Conservation (phyloP, 768 basidiomycete species). For the Russula foetens region DNA sequence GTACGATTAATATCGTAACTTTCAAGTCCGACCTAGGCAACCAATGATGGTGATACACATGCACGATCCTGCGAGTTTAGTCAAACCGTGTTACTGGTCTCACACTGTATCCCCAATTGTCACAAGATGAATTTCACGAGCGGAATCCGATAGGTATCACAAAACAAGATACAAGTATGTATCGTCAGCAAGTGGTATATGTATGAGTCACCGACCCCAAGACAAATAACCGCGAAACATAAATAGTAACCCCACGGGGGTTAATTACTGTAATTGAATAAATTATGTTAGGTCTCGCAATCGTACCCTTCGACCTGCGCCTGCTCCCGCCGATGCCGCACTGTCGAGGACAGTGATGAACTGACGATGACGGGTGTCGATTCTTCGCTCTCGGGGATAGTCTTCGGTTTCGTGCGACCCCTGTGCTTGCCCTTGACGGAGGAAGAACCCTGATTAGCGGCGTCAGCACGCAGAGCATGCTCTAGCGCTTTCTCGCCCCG, state of each 20-base stretch:
- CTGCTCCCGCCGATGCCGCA: constrained; percentile 11
- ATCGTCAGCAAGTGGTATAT: constrained; percentile 18
- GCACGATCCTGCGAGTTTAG: no score
- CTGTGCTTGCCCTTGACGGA: constrained; percentile 33
- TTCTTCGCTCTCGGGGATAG: constrained; percentile 42
- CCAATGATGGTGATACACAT: no score
- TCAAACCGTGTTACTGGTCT: no score
- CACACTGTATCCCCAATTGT: no score
- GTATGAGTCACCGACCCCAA: constrained; percentile 7
- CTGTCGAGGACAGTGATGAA: background rate
- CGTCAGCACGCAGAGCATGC: constrained; percentile 37
- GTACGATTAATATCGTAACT: no score
- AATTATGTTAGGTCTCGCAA: background rate
- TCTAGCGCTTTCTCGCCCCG: constrained; percentile 83
- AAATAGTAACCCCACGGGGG: no score
- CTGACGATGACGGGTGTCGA: background rate
- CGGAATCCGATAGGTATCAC: constrained; percentile 8
- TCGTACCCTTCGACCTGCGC: constrained; percentile 4
- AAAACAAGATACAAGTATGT: constrained; percentile 6
- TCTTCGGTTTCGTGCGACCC: constrained; percentile 35
- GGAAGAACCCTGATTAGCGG: background rate
- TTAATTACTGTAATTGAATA: background rate
- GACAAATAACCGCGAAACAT: background rate
- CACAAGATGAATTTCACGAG: no score
- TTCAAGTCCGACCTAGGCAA: no score